Conservation (phyloP, 192 early-diverging fungal species). For the Irineochytrium annulatum region DNA sequence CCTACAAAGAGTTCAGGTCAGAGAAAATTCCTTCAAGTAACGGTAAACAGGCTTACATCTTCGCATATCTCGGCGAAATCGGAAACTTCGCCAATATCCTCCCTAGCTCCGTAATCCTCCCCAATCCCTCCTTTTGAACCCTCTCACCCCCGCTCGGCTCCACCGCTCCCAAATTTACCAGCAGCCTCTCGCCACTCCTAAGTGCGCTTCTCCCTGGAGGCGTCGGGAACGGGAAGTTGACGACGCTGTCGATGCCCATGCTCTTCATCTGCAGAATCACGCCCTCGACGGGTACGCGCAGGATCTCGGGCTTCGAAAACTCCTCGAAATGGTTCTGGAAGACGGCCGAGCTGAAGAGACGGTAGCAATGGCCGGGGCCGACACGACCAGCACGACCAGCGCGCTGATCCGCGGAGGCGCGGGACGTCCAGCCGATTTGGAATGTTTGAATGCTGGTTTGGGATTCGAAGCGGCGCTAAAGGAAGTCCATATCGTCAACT, state of each 20-base stretch:
- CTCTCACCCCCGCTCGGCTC: conserved; percentile 48
- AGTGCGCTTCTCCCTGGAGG: conserved; percentile 75
- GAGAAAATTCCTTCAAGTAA: conserved; percentile 7
- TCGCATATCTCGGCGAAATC: conserved; percentile 83
- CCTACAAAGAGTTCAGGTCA: conserved; percentile 44
- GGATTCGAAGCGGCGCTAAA: conserved; percentile 68
- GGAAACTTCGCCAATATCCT: conserved; percentile 87
- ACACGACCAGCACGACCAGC: conserved; percentile 95
- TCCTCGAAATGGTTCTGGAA: conserved; percentile 83
- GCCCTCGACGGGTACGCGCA: conserved; percentile 91
- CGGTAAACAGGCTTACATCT: conserved; percentile 77
- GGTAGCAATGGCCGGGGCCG: conserved; percentile 95
- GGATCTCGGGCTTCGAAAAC: conserved; percentile 87
- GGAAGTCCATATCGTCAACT: neutral
- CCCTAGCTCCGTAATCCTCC: conserved; percentile 83
- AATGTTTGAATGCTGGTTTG: conserved; percentile 87
- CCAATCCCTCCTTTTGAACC: conserved; percentile 48
- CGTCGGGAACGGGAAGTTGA: conserved; percentile 97
- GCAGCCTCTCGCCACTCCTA: conserved; percentile 71
- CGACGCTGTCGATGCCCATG: conserved; percentile 93
- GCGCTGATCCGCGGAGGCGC: conserved; percentile 90
- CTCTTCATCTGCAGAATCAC: conserved; percentile 97
- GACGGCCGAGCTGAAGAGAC: conserved; percentile 89
- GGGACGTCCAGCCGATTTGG: conserved; percentile 88
- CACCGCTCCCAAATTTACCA: conserved; percentile 77